Percentiles rank a stretch among this genome's conserved stretches.
phyloP scores from a whole-genome alignment of 345 rosid genomes.

The Anacardium occidentale region DNA sequence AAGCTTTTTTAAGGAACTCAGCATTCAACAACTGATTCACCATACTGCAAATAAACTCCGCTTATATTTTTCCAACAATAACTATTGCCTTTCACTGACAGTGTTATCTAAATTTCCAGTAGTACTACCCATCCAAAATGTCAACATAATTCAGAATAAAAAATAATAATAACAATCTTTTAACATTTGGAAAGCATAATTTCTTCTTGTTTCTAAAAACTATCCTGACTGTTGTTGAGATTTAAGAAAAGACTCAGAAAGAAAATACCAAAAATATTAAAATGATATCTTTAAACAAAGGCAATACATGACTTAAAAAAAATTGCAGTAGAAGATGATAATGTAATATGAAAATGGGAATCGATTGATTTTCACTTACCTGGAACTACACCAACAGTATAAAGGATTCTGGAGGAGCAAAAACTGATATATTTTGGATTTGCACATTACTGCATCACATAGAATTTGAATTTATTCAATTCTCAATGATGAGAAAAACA shows the following conservation, averaged over 20 bases:
- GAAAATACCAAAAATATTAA: background rate
- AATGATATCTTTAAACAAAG: background rate
- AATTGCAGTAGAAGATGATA: too few species aligned
- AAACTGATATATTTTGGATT: constrained; percentile 53
- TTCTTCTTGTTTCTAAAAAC: background rate
- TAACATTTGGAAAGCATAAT: background rate
- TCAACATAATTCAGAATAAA: background rate
- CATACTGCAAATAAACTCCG: background rate
- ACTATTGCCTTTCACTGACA: background rate
- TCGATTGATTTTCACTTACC: constrained; percentile 37
- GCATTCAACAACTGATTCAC: background rate
- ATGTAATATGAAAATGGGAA: background rate
- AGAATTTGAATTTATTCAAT: constrained; percentile 11
- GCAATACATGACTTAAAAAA: background rate
- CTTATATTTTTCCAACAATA: background rate
- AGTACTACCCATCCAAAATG: background rate
- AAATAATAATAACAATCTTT: too few species aligned
- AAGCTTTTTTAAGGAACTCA: background rate
- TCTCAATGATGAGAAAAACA: background rate
- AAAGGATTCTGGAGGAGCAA: constrained; percentile 54
- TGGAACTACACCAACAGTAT: constrained; percentile 75
- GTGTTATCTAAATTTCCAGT: background rate
- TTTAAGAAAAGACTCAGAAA: background rate
- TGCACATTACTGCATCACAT: constrained; percentile 51
- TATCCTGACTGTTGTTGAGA: background rate